A percentile compares a stretch with the other conserved stretches of the same genome.
Evolutionary conservation across 345 rosid species (phyloP).

Genomic region (Dipteronia sinensis): DNA sequence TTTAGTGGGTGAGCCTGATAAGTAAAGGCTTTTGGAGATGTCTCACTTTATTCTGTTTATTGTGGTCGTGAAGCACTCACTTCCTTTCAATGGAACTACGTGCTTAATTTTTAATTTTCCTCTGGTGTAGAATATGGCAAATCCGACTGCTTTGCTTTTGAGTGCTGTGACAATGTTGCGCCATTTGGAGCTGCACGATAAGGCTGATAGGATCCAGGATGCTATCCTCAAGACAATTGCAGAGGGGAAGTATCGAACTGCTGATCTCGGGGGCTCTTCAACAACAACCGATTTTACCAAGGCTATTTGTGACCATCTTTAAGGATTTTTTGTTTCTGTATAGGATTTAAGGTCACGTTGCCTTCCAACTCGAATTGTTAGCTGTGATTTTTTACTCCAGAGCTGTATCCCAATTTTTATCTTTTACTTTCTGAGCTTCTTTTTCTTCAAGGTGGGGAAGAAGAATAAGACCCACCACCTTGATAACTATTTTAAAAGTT

Average conservation of each 20-base stretch:
- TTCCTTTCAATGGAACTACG: neutral
- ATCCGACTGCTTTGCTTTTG: constrained; percentile 92
- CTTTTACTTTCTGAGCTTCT: neutral
- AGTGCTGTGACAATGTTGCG: constrained; percentile 87
- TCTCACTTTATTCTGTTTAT: neutral
- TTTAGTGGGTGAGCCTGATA: neutral
- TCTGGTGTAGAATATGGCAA: constrained; percentile 70
- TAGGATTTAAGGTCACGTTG: constrained; percentile 29
- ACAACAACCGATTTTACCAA: constrained; percentile 85
- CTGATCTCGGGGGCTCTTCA: constrained; percentile 85
- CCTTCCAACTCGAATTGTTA: constrained; percentile 11
- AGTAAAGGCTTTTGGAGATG: neutral
- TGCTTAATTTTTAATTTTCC: constrained; percentile 6
- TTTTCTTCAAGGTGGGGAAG: neutral
- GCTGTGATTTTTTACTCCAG: neutral
- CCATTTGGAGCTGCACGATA: constrained; percentile 75
- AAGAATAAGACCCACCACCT: constrained; percentile 26
- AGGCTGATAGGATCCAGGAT: constrained; percentile 81
- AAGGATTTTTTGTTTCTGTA: constrained; percentile 27
- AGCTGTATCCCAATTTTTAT: constrained; percentile 17
- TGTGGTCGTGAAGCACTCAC: neutral
- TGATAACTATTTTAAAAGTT: constrained; percentile 13
- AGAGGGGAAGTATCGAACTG: constrained; percentile 86
- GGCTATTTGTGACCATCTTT: constrained; percentile 87
- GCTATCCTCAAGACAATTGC: constrained; percentile 87